Conservation (phyloP, 2,329 filamentous ascomycete genomes). For the Sordariomycetes sp. region DNA sequence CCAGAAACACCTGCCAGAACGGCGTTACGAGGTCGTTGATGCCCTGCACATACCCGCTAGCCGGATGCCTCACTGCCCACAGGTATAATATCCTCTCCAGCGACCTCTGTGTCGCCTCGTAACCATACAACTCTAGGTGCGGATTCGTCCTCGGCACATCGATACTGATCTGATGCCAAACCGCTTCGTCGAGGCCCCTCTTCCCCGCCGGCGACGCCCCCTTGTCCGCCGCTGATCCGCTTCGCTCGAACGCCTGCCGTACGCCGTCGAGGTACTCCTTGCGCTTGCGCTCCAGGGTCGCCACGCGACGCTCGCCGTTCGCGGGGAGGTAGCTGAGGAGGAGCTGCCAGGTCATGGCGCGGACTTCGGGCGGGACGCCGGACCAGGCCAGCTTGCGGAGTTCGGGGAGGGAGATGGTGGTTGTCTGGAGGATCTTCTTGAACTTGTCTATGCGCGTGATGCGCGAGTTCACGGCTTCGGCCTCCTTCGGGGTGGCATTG, state of each 20-base stretch:
- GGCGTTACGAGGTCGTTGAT: conserved; percentile 98
- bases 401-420: conserved; percentile 75
- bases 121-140: conserved; percentile 88
- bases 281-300: conserved; percentile 83
- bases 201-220: conserved; percentile 26
- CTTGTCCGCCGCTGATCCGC: conserved; percentile 20
- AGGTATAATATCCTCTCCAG: conserved; percentile 92
- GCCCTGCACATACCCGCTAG: conserved; percentile 94
- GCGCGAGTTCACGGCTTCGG: conserved; percentile 75
- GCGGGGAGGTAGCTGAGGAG: conserved; percentile 91
- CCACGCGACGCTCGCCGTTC: conserved; percentile 86
- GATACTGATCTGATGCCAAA: conserved; percentile 99
- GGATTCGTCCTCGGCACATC: conserved; percentile 95
- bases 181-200: conserved; percentile 80
- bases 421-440: conserved; percentile 88
- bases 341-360: conserved; percentile 98
- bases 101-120: conserved; percentile 90
- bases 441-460: conserved; percentile 98
- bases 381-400: conserved; percentile 85
- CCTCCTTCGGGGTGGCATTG: conserved; percentile 70
- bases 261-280: conserved; percentile 97
- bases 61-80: conserved; percentile 95
- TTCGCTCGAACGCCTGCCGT: conserved; percentile 55
- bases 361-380: conserved; percentile 86
- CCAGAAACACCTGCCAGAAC: conserved; percentile 96